phyloP scores from a whole-genome alignment of 129 eudicot genomes.

The Arctium lappa region DNA sequence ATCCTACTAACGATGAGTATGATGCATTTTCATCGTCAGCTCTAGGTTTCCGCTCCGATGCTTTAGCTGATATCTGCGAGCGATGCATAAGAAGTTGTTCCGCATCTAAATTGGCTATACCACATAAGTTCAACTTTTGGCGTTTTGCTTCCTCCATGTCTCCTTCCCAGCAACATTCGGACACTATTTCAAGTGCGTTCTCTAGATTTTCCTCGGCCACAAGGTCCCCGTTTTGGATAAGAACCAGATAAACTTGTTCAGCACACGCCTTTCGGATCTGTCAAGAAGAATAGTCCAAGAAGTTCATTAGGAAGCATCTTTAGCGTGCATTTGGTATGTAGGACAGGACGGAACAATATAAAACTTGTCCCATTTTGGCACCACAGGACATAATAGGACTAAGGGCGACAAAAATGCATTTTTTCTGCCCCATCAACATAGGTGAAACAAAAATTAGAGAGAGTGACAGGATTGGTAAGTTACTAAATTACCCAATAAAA shows the following conservation, averaged over 20 bases:
- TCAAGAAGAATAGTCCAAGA: not conserved
- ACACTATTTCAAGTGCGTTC: constrained; percentile 67
- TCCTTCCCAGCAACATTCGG: constrained; percentile 97
- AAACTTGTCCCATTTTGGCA: too few relatives aligned
- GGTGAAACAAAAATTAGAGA: too few relatives aligned
- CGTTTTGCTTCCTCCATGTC: constrained; percentile 73
- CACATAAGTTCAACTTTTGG: constrained; percentile 47
- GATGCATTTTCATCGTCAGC: constrained; percentile 67
- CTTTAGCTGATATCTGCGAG: constrained; percentile 18
- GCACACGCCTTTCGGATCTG: constrained; percentile 94
- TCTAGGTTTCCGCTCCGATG: constrained; percentile 21
- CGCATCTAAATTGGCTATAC: constrained; percentile 51
- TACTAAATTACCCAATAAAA: not conserved
- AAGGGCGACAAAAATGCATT: too few relatives aligned
- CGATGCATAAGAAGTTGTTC: constrained; percentile 32
- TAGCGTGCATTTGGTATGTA: not conserved
- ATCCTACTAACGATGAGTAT: constrained; percentile 72
- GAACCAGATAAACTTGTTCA: constrained; percentile 95
- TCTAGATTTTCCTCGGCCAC: constrained; percentile 55
- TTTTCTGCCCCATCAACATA: too few relatives aligned
- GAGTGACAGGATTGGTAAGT: too few relatives aligned
- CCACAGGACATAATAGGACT: too few relatives aligned
- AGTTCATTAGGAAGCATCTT: not conserved
- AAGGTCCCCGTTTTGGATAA: constrained; percentile 69
- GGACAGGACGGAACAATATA: too few relatives aligned